Evolutionary conservation across 148 eudicot genomes (phyloP), one percentile per base, ranked within the genome.

Genomic region (Persicaria tinctoria): DNA sequence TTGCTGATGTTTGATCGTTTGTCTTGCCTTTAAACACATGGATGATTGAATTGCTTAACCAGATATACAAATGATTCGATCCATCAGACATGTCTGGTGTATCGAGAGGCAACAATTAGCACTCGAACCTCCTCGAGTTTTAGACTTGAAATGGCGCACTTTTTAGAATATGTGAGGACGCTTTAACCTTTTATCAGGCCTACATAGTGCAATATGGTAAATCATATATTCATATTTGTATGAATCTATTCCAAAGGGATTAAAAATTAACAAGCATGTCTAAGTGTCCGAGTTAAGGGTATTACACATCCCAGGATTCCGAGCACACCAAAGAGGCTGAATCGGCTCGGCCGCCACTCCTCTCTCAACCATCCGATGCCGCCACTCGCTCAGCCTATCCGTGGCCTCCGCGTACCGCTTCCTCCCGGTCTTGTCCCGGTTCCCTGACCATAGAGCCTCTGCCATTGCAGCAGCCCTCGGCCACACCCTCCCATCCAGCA

Each of bases 271-370:
- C 27, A 60, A 60, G 4, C 3, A 60, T 60, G 68, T 9, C 2
- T 8, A 53, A 45, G 87, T 32, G 41, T 32, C 41, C 41, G 41
- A 63, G 12, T 88, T 74, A 71, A 78, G 83, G 57, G 87, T 83
- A 69, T 94, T 87, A 75, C 98, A 94, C 98, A 91, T 94, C 70
- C 98, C 97, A 11, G 97, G 97, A 77, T 94, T 91, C 82, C 90
- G 85, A 3, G 73, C 46, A 59, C 97, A 94, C 98, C 98, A 94
- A 49, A 91, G 91, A 6, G 97, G 97, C 68, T 94, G 98, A 78
- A 94, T 85, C 5, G 98, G 96, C 79, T 94, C 98, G 51, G 97
- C 97, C 14, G 85, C 79, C 1, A 91, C 80, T 17, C 98, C 97
- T 75, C 97, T 87, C 13, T 62, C 27, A 48, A 94, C 96, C 98